Evolutionary conservation across 2,329 filamentous ascomycete species (phyloP), one percentile per base, ranked within the genome.

Genomic region (Colletotrichum gloeosporioides): DNA sequence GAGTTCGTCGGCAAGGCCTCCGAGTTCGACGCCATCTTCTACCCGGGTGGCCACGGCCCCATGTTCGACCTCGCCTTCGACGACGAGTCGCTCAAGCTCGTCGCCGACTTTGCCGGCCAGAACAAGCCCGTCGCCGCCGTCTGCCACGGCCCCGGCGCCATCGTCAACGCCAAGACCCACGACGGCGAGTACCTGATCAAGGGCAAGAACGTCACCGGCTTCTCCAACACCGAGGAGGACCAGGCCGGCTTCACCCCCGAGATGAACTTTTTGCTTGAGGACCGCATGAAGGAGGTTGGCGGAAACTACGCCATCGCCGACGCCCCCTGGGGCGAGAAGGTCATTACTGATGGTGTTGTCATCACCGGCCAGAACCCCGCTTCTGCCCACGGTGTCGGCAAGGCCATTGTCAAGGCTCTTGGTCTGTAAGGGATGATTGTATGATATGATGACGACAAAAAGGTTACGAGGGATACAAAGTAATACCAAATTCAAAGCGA

Each of bases 61-160:
- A 93, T 95, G 91, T 94, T 90, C 83, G 93, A 95, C 81, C 90
- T 95, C 22, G 89, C 89, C 71, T 85, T 86, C 73, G 90, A 93
- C 81, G 78, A 85, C 25, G 86, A 87, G n/a, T 92, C 90, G 31
- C 89, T 92, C 78, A 85, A 88, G 77, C 84, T 95, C 44, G 91
- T 93, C 80, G 85, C 87, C 76, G 91, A 94, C 82, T 94, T 95
- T 82, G 90, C 88, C 80, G 85, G 86, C 53, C 87, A 88, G 4
- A 90, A 89, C 77, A 94, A 94, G 87, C 87, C 92, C 71, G 89
- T 95, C 16, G 86, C 91, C 0, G 91, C 93, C 5, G 92, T 95
- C 62, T 95, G 93, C 86, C 93, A 95, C 84, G 93, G 92, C 8
- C 92, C 93, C 4, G 90, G 90, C 5, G 93, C 89, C 15, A 86